Base-by-base conservation (phyloP, 1,284 basidiomycete species). In the Ganoderma meredithae region DNA sequence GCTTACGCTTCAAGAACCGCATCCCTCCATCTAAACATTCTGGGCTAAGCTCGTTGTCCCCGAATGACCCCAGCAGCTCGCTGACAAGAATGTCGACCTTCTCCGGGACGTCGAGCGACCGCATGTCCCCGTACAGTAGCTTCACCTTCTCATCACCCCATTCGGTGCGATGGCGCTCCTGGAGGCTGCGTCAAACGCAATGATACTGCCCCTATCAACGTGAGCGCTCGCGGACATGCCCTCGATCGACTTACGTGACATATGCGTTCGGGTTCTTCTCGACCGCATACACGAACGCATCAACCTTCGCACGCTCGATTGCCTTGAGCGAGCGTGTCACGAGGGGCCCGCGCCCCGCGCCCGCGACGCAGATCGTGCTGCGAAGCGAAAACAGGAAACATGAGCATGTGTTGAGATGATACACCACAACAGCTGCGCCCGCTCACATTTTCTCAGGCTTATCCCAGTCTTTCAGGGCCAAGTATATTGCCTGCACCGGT, bases 1-100 rank as follows among this genome's bases (percentile, higher is more conserved):
- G 83, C 91, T 77, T 76, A 95, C 95, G 83, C 84, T 96, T 96
- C 76, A 97, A 81, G 79, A 95, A 96, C 58, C 96, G 84, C 88
- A 93, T 90, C 19, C 94, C 97, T n/a, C 97, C 97, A 79, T 99
- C 97, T 40, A 99, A 83, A 80, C 97, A 98, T 80, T 99, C 98
- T 0, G 98, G 98, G 77, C 95, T 97, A 55, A 99, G 88, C 80
- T 99, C 98, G 73, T 99, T 99, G 81, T 99, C 98, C 5, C 97
- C 98, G 81, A 99, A 99, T 9, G 95, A 97, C 5, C 98, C 98
- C 70, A 99, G 81, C 22, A 99, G 86, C 81, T 99, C 98, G 81
- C 95, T 97, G 74, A 99, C 92, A 63, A 99, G 85, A 70, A 99
- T 95, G 79, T 99, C 98, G 19, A 92, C 96, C 71, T 88, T 86